Evolutionary conservation across 225 moss, liverwort and hornwort genomes (phyloP), one percentile per base, ranked within the genome.

Genomic region (Sphagnum contortum): DNA sequence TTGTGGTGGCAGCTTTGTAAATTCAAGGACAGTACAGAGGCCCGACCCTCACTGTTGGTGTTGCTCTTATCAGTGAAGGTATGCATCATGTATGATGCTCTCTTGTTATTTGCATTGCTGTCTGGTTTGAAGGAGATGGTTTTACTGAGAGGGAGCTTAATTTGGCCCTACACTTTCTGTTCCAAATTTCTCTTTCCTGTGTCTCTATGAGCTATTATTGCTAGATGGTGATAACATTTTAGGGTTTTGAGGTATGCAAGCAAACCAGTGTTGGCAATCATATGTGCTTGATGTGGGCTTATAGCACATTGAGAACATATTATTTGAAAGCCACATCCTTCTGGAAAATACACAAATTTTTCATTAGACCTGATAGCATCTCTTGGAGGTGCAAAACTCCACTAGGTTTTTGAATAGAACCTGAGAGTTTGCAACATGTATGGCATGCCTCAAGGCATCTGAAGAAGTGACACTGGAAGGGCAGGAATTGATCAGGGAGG

Each of bases 41-140:
- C 75, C 11, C 73, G 80, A 73, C 8, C 80, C 63, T 52, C 84
- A 49, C 71, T 84, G 60, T 60, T 80, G 61, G 55, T 84, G 64
- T 62, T 84, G 48, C 84, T 84, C 60, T 71, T 84, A 69, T 84
- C 84, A 62, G 75, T 84, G n/a, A 84, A 84, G 84, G 84, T 84
- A 74, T 64, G 63, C 9, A 44, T 44, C 44, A 2, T 58, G 12
- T 6, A 44, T 58, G 3, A 4, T 58, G 58, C 58, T 58, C 12
- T 58, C 29, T 58, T 13, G 7, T 13, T 58, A 11, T 13, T 58
- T 58, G 58, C 14, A 6, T 44, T 13, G 14, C 4, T 57, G 56
- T 11, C 56, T 11, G 5, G 11, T 57, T 13, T 13, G 13, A 11
- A n/a, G 11, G 56, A 11, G 11, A 11, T 11, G 13, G 56, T 11